A percentile compares a stretch with the other conserved stretches of the same genome.
These are phyloP conservation scores for Cupressus sempervirens DNA, from an alignment of 75 land plant species.

Conservation along the genomic window DNA sequence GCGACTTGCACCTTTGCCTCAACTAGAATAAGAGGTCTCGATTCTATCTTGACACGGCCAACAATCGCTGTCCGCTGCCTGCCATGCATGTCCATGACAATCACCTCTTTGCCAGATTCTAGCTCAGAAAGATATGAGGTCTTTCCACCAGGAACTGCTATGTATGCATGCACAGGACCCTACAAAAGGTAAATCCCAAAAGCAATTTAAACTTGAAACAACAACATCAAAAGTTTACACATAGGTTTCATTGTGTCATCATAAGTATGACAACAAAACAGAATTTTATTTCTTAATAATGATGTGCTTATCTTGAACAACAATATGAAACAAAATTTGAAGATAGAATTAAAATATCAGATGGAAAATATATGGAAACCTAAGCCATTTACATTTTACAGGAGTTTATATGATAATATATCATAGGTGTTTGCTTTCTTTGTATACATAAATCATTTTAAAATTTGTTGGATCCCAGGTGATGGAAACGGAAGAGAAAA, in stretches of 20 bases:
- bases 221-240: neutral
- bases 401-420: neutral
- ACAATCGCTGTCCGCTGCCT: slow-evolving; percentile 62
- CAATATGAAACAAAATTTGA: neutral
- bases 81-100: slow-evolving; percentile 77
- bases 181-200: slow-evolving; percentile 16
- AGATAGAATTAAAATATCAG: neutral
- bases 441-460: neutral
- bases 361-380: neutral
- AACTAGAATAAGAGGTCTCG: slow-evolving; percentile 79
- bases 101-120: slow-evolving; percentile 69
- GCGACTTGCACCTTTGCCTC: slow-evolving; percentile 69
- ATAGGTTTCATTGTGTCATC: neutral
- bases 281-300: neutral
- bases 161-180: slow-evolving; percentile 97
- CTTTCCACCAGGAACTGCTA: slow-evolving; percentile 80
- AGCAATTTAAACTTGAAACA: neutral
- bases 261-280: neutral
- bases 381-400: neutral
- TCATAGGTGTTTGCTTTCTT: neutral
- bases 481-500: slow-evolving; percentile 3
- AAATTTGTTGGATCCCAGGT: neutral
- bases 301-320: neutral
- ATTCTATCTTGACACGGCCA: slow-evolving; percentile 92
- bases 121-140: slow-evolving; percentile 85